Conservation (phyloP, 2,329 filamentous ascomycete genomes). For the Ceratocystis alfenasii region DNA sequence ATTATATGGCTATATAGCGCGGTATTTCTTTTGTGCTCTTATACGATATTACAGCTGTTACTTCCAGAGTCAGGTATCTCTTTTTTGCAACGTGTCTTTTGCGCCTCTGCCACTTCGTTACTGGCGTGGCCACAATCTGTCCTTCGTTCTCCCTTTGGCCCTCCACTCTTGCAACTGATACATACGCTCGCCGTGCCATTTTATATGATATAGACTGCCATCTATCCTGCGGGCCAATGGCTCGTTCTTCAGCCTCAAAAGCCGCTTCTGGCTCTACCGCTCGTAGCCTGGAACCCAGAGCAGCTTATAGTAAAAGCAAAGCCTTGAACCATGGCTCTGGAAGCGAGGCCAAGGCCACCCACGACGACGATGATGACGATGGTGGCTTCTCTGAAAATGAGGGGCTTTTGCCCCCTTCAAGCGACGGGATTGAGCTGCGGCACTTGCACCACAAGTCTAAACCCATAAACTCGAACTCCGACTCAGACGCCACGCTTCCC, state of each 20-base stretch:
- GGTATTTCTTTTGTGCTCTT: not conserved
- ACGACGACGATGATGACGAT: not conserved
- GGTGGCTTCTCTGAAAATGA: conserved; percentile 40
- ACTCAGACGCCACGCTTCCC: conserved; percentile 19
- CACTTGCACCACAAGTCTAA: conserved; percentile 20
- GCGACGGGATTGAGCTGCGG: conserved; percentile 26
- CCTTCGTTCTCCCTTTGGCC: not conserved
- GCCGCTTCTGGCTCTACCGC: conserved; percentile 2
- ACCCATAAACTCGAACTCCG: conserved; percentile 24
- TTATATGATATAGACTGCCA: not conserved
- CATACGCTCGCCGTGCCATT: not conserved
- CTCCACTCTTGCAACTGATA: not conserved
- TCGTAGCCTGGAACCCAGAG: not conserved
- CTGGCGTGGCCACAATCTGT: not conserved
- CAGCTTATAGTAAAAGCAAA: not conserved
- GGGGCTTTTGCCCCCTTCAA: conserved; percentile 40
- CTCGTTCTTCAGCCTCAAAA: conserved; percentile 14
- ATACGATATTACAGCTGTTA: not conserved
- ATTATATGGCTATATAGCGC: not conserved
- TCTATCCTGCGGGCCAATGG: conserved; percentile 4
- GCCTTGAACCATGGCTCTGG: not conserved
- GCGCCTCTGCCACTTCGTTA: not conserved
- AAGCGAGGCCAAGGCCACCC: not conserved
- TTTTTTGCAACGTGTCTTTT: not conserved
- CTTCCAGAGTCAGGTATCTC: not conserved